Conservation (phyloP, 2,329 filamentous ascomycete genomes). For the Diaporthe ampelina region DNA sequence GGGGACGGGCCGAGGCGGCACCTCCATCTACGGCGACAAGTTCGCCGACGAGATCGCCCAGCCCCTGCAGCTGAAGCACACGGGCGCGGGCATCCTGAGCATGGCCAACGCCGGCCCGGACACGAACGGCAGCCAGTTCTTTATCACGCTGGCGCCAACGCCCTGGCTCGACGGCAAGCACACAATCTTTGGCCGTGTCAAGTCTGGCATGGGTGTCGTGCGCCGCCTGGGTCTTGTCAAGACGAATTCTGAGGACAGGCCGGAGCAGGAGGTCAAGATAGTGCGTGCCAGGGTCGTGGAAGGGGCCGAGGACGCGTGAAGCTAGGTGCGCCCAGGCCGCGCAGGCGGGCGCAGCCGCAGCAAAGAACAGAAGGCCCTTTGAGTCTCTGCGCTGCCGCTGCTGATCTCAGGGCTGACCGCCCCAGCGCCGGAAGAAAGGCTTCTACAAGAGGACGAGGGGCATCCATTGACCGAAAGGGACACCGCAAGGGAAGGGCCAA, state of each 20-base stretch:
- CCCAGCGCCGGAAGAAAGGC: not conserved
- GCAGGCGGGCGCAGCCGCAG: not conserved
- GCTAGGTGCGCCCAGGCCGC: not conserved
- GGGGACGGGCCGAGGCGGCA: constrained; percentile 90
- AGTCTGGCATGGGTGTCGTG: constrained; percentile 84
- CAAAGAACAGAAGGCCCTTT: not conserved
- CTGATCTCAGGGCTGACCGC: not conserved
- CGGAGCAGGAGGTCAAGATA: constrained; percentile 86
- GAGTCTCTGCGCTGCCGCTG: not conserved
- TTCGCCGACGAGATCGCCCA: constrained; percentile 89
- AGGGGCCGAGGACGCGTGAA: constrained; percentile 61
- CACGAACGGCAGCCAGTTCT: constrained; percentile 96
- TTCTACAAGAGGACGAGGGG: not conserved
- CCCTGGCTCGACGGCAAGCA: constrained; percentile 98
- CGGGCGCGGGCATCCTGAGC: constrained; percentile 90
- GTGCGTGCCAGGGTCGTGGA: constrained; percentile 76
- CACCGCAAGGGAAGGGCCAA: not conserved
- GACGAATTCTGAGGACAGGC: constrained; percentile 85
- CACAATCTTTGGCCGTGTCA: constrained; percentile 94
- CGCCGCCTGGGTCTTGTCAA: constrained; percentile 90
- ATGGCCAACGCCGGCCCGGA: constrained; percentile 97
- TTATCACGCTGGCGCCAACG: constrained; percentile 92
- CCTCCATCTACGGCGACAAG: constrained; percentile 91
- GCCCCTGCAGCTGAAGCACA: constrained; percentile 78
- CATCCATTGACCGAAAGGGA: not conserved